phyloP scores from a whole-genome alignment of 345 rosid species.

The Durio zibethinus region DNA sequence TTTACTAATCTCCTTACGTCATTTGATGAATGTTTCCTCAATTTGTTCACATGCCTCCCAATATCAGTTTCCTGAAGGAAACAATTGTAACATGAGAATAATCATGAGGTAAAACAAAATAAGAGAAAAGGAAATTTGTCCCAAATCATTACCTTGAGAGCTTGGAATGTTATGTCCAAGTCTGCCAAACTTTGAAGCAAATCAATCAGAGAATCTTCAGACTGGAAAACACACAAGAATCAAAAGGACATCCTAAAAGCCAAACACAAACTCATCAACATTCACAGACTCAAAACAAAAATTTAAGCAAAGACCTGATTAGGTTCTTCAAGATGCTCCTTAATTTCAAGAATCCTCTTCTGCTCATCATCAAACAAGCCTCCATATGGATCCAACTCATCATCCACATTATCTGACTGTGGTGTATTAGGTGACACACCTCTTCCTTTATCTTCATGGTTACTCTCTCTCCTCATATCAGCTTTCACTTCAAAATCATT shows the following conservation, averaged over 20 bases:
- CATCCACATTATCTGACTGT: conserved; percentile 46
- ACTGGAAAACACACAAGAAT: conserved; percentile 37
- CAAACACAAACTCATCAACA: conserved; percentile 11
- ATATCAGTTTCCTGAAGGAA: conserved; percentile 65
- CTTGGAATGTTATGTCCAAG: conserved; percentile 87
- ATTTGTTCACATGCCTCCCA: conserved; percentile 59
- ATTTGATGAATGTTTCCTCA: conserved; percentile 56
- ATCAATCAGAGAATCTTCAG: conserved; percentile 78
- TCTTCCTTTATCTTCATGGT: conserved; percentile 17
- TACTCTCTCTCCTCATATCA: conserved; percentile 30
- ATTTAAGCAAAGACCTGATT: conserved; percentile 53
- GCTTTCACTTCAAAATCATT: conserved; percentile 25
- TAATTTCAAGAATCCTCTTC: conserved; percentile 71
- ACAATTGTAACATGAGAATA: conserved; percentile 7
- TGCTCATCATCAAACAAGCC: conserved; percentile 93
- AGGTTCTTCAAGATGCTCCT: conserved; percentile 75
- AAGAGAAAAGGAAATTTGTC: neutral
- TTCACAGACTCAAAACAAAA: neutral
- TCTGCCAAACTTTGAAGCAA: conserved; percentile 88
- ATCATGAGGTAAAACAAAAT: neutral
- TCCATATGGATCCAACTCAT: conserved; percentile 69
- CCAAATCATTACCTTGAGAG: conserved; percentile 56
- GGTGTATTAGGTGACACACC: conserved; percentile 41
- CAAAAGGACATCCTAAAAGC: conserved; percentile 10
- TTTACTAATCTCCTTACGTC: conserved; percentile 62